Percentiles rank a stretch among this genome's conserved stretches.
Evolutionary conservation across 192 early-diverging fungal genomes (phyloP).

Genomic region (Globomyces pollinis-pini): DNA sequence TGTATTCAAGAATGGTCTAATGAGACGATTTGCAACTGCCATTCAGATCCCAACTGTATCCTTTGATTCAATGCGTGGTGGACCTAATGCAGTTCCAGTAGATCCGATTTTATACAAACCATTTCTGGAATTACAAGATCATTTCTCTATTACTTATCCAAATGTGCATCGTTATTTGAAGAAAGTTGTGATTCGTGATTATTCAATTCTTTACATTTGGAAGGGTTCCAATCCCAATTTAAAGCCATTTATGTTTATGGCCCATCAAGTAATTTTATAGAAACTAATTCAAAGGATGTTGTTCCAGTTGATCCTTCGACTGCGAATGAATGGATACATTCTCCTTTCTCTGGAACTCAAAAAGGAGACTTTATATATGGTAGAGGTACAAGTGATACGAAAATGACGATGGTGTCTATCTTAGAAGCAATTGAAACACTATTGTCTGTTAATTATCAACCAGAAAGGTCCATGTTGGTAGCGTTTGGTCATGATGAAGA

Average conservation of each 20-base stretch:
- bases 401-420: slow-evolving; percentile 28
- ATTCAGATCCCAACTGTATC: slow-evolving; percentile 27
- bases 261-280: too few species aligned
- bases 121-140: slow-evolving; percentile 8
- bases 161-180: slow-evolving; percentile 12
- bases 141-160: slow-evolving; percentile 15
- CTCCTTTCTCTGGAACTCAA: slow-evolving; percentile 40
- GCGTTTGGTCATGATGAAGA: slow-evolving; percentile 44
- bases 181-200: slow-evolving; percentile 21
- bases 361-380: too few species aligned
- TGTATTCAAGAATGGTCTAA: too few species aligned
- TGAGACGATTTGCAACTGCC: slow-evolving; percentile 18
- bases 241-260: slow-evolving; percentile 1
- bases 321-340: slow-evolving; percentile 21
- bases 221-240: slow-evolving; percentile 16
- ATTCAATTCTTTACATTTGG: slow-evolving; percentile 29
- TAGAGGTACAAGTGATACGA: slow-evolving; percentile 37
- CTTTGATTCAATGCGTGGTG: slow-evolving; percentile 23
- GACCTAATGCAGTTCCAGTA: not conserved
- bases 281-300: too few species aligned
- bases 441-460: slow-evolving; percentile 25
- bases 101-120: not conserved
- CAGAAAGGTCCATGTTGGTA: slow-evolving; percentile 25
- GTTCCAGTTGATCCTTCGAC: slow-evolving; percentile 34
- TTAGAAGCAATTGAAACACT: slow-evolving; percentile 38